Percentiles rank a stretch among this genome's conserved stretches.
Evolutionary conservation across 1,284 basidiomycete species (phyloP).

Genomic region (Cryptococcus jaspeensis): DNA sequence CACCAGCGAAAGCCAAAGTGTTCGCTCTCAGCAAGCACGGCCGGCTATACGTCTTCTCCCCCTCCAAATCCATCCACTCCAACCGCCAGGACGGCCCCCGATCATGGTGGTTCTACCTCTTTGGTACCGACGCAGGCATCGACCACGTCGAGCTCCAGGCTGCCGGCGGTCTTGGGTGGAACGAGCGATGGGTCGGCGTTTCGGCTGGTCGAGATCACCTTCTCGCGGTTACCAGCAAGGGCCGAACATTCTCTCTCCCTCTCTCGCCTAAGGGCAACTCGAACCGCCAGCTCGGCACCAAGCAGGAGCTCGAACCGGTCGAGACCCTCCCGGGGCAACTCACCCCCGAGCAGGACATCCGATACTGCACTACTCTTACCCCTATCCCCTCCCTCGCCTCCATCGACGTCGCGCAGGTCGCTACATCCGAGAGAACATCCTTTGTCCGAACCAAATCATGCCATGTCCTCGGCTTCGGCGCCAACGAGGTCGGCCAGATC

Average conservation of each 20-base stretch:
- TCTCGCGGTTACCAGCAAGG: constrained; percentile 76
- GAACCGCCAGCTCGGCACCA: constrained; percentile 79
- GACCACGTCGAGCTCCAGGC: constrained; percentile 53
- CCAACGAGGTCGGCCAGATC: constrained; percentile 80
- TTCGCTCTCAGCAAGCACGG: constrained; percentile 71
- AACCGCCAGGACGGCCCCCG: constrained; percentile 27
- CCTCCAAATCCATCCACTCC: constrained; percentile 51
- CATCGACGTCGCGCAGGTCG: constrained; percentile 66
- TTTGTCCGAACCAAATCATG: constrained; percentile 70
- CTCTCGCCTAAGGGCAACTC: constrained; percentile 74
- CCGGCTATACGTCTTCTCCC: constrained; percentile 67
- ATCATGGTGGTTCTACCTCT: constrained; percentile 36
- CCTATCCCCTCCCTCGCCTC: constrained; percentile 76
- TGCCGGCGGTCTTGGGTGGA: constrained; percentile 57
- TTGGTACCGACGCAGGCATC: constrained; percentile 43
- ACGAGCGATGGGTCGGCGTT: constrained; percentile 68
- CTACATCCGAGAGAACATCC: constrained; percentile 70
- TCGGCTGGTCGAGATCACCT: constrained; percentile 77
- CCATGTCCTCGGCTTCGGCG: constrained; percentile 83
- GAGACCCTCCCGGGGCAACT: constrained; percentile 32
- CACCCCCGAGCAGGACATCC: constrained; percentile 55
- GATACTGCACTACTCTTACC: constrained; percentile 71
- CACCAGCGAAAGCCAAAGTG: constrained; percentile 60
- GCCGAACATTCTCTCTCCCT: constrained; percentile 77
- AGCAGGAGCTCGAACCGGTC: constrained; percentile 52